These are phyloP conservation scores for Leucocoprinus sp. DNA, from an alignment of 768 basidiomycete species.

Conservation along the genomic window DNA sequence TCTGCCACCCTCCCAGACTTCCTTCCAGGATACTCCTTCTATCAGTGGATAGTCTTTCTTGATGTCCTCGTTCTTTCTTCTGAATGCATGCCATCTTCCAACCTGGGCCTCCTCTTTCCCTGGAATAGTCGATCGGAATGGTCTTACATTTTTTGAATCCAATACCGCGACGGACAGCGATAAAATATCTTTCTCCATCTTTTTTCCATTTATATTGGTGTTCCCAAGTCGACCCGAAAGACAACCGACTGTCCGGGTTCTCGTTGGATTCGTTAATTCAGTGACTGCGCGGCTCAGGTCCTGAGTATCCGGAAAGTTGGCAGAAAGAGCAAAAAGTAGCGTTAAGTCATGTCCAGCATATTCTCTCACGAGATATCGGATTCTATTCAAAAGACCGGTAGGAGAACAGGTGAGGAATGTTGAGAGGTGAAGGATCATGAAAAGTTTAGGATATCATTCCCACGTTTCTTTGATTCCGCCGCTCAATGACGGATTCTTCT, in stretches of 20 bases:
- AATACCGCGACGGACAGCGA: slow-evolving; percentile 44
- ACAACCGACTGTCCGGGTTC: slow-evolving; percentile 44
- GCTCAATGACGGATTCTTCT: slow-evolving; percentile 13
- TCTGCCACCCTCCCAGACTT: slow-evolving; percentile 34
- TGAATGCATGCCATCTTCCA: slow-evolving; percentile 63
- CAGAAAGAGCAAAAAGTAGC: slow-evolving; percentile 43
- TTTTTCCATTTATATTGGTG: slow-evolving; percentile 9
- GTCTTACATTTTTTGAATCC: slow-evolving; percentile 29
- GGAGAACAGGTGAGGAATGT: slow-evolving; percentile 34
- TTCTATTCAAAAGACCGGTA: slow-evolving; percentile 24
- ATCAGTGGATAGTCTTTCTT: slow-evolving; percentile 3
- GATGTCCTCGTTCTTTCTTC: slow-evolving; percentile 25
- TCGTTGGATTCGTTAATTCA: slow-evolving; percentile 30
- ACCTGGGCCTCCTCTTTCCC: slow-evolving; percentile 55
- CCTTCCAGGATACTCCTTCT: slow-evolving; percentile 35
- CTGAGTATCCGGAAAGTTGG: slow-evolving; percentile 26
- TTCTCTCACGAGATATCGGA: slow-evolving; percentile 21
- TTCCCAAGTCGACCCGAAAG: slow-evolving; percentile 44
- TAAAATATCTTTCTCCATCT: slow-evolving; percentile 2
- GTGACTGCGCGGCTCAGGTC: slow-evolving; percentile 34
- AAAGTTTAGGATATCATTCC: slow-evolving; percentile 1
- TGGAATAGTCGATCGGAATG: slow-evolving; percentile 58
- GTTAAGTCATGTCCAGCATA: slow-evolving; percentile 27
- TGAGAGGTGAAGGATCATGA: slow-evolving; percentile 26
- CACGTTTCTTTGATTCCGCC: slow-evolving; percentile 3